Conservation (phyloP, 768 basidiomycete species). For the Xerocomellus chrysenteron region DNA sequence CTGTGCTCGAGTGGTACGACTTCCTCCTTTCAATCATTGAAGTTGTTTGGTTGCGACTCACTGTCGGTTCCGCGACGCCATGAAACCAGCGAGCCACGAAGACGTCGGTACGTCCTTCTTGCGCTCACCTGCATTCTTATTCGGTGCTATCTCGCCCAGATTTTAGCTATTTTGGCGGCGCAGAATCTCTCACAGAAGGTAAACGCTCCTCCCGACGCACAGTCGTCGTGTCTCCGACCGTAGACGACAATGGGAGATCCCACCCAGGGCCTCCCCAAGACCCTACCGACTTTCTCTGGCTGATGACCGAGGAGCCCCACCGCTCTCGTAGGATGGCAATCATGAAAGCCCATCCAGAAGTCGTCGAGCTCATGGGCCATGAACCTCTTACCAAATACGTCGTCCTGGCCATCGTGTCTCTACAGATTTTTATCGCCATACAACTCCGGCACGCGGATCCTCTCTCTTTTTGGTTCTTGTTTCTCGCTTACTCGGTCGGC, state of each 20-base stretch:
- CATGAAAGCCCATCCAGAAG: slow-evolving; percentile 93
- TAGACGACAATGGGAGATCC: slow-evolving; percentile 39
- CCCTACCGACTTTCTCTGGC: slow-evolving; percentile 88
- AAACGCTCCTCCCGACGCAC: slow-evolving; percentile 52
- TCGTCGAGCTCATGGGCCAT: slow-evolving; percentile 95
- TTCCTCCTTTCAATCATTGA: slow-evolving; percentile 10
- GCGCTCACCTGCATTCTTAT: background rate
- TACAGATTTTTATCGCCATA: slow-evolving; percentile 69
- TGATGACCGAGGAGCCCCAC: slow-evolving; percentile 98
- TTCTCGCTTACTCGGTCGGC: slow-evolving; percentile 81
- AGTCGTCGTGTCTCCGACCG: slow-evolving; percentile 40
- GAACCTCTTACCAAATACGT: slow-evolving; percentile 90
- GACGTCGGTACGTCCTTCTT: slow-evolving; percentile 19
- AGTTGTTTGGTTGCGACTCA: background rate
- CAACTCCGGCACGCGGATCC: slow-evolving; percentile 67
- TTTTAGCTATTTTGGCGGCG: slow-evolving; percentile 81
- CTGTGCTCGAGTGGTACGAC: slow-evolving; percentile 19
- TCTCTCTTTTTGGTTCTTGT: slow-evolving; percentile 67
- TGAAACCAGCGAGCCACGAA: slow-evolving; percentile 11
- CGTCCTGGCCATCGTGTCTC: slow-evolving; percentile 72
- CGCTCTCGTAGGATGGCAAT: slow-evolving; percentile 83
- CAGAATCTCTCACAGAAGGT: slow-evolving; percentile 68
- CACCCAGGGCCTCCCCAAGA: slow-evolving; percentile 63
- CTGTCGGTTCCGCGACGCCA: background rate
- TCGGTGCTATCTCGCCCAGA: slow-evolving; percentile 40